A percentile compares a stretch with the other conserved stretches of the same genome.
These are phyloP conservation scores for Salvia miltiorrhiza DNA, from an alignment of 257 asterid species.

Conservation along the genomic window DNA sequence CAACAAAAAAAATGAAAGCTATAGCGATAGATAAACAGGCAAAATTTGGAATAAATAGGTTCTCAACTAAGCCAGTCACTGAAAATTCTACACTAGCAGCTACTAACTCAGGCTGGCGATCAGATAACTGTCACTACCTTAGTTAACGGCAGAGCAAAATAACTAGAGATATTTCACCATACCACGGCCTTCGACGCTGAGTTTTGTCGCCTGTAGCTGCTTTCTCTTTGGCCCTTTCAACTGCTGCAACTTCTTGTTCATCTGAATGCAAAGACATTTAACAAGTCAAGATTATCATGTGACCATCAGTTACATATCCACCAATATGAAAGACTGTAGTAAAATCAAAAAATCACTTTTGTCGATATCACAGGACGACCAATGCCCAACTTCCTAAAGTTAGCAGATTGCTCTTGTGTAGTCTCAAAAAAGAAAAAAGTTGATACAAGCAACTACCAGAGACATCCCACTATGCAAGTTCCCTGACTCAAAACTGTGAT, in stretches of 20 bases:
- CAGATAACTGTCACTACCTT: neutral
- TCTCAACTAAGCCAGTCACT: neutral
- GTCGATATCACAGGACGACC: neutral
- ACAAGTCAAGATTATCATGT: neutral
- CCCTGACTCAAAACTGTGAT: neutral
- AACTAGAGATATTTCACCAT: slow-evolving; percentile 84
- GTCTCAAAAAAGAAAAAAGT: neutral
- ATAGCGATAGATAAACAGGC: neutral
- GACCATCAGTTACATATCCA: neutral
- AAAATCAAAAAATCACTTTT: neutral
- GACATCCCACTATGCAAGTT: neutral
- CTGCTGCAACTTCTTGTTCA: slow-evolving; percentile 91
- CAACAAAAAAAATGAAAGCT: too few relatives aligned
- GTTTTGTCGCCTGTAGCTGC: slow-evolving; percentile 88
- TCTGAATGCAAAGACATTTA: slow-evolving; percentile 40
- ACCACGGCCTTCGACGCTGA: slow-evolving; percentile 94
- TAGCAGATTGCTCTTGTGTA: neutral
- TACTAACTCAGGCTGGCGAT: neutral
- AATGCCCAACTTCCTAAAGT: neutral
- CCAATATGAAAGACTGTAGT: neutral
- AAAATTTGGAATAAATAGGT: neutral
- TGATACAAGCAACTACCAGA: neutral
- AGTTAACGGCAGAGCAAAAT: neutral
- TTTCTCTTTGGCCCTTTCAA: slow-evolving; percentile 75
- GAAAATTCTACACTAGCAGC: neutral